These are phyloP conservation scores for Amaranthus cruentus DNA, from an alignment of 148 eudicot genomes.

Conservation along the genomic window DNA sequence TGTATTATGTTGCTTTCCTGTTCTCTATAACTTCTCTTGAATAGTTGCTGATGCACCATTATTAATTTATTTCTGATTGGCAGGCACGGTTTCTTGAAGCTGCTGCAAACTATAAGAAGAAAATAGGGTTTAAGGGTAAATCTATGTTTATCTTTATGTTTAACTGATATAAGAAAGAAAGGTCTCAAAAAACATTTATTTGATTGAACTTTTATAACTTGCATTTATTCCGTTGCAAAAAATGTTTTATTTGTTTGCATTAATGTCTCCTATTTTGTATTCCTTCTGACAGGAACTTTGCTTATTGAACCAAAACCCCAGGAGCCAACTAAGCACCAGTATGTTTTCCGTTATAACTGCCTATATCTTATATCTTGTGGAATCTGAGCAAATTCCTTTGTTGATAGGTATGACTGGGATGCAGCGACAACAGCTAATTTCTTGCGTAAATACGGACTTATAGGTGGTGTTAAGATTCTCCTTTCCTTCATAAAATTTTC, in stretches of 20 bases:
- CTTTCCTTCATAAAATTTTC: neutral
- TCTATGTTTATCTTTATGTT: conserved; percentile 6
- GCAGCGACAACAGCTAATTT: conserved; percentile 95
- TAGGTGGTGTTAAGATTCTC: conserved; percentile 38
- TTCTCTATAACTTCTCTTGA: neutral
- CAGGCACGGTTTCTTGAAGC: conserved; percentile 90
- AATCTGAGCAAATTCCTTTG: conserved; percentile 17
- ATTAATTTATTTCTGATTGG: conserved; percentile 12
- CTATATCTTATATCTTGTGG: neutral
- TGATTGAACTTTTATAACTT: neutral
- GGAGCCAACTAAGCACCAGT: conserved; percentile 99
- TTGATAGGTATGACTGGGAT: conserved; percentile 94
- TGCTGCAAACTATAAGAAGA: conserved; percentile 86
- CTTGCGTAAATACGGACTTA: conserved; percentile 88
- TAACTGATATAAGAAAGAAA: neutral
- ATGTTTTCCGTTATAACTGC: conserved; percentile 20
- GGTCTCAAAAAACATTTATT: neutral
- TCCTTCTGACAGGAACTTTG: conserved; percentile 53
- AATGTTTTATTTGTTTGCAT: neutral
- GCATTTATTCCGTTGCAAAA: neutral
- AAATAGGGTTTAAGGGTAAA: conserved; percentile 92
- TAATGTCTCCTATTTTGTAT: neutral
- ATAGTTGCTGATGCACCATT: neutral
- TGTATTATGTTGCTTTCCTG: neutral
- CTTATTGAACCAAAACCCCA: conserved; percentile 98